Conservation (phyloP, 2,329 filamentous ascomycete genomes). For the Botrytis aclada region DNA sequence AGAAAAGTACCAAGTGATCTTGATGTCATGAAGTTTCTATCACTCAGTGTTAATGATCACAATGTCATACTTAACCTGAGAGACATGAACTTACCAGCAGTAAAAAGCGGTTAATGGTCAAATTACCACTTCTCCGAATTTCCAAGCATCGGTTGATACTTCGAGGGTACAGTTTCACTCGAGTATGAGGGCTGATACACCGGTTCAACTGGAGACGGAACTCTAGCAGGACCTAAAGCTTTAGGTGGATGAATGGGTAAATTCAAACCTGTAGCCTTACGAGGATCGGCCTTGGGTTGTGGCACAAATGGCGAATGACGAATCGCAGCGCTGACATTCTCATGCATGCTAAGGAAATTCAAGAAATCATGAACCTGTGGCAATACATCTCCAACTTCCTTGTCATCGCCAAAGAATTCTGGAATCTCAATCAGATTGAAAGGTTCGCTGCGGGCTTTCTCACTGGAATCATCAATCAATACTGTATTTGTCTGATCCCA, state of each 20-base stretch:
- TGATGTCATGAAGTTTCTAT: background rate
- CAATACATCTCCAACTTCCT: constrained; percentile 46
- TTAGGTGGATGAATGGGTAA: constrained; percentile 11
- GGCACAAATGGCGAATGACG: constrained; percentile 48
- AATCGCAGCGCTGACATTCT: constrained; percentile 63
- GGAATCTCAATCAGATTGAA: constrained; percentile 78
- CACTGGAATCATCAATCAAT: constrained; percentile 77
- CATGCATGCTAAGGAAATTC: constrained; percentile 51
- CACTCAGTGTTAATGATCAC: background rate
- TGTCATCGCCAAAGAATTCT: constrained; percentile 59
- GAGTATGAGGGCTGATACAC: constrained; percentile 1
- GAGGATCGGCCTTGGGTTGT: constrained; percentile 13
- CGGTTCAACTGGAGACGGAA: background rate
- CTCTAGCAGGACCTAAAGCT: constrained; percentile 4
- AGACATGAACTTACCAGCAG: background rate
- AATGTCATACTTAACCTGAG: background rate
- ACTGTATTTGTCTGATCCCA: constrained; percentile 89
- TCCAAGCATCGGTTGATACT: constrained; percentile 4
- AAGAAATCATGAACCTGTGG: constrained; percentile 61
- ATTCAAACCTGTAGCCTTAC: constrained; percentile 6
- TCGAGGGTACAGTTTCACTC: constrained; percentile 1
- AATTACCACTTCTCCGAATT: constrained; percentile 14
- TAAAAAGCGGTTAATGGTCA: background rate
- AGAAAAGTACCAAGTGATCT: background rate
- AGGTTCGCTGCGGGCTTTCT: constrained; percentile 82